These are phyloP conservation scores for Endocarpon pusillum DNA, from an alignment of 495 filamentous ascomycete species.

Conservation along the genomic window DNA sequence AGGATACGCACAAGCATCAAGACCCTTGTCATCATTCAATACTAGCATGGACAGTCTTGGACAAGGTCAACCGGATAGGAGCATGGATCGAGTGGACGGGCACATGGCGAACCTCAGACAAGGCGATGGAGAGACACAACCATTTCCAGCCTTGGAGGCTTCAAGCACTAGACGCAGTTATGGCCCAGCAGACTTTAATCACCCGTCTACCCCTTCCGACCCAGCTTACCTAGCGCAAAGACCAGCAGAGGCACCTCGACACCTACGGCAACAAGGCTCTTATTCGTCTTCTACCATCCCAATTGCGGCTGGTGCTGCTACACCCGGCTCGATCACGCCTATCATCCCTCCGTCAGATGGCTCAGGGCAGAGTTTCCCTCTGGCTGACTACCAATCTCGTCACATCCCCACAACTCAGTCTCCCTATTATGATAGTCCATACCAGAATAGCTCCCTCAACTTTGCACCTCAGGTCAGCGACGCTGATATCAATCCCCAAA, in stretches of 20 bases:
- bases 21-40: constrained; percentile 5
- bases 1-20: constrained; percentile 11
- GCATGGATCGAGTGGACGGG: too few species aligned
- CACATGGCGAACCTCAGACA: constrained; percentile 52
- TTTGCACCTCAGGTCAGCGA: constrained; percentile 32
- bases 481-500: constrained; percentile 52
- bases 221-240: not conserved
- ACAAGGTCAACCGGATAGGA: constrained; percentile 52
- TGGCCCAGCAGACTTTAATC: constrained; percentile 25
- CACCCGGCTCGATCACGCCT: constrained; percentile 22
- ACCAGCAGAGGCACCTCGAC: constrained; percentile 14
- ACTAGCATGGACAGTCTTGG: constrained; percentile 63
- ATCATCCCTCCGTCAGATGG: too few species aligned
- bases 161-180: constrained; percentile 15
- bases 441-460: constrained; percentile 42
- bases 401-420: too few species aligned
- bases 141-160: constrained; percentile 35
- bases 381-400: constrained; percentile 17
- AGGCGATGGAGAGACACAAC: constrained; percentile 57
- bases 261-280: constrained; percentile 16
- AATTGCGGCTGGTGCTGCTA: constrained; percentile 18
- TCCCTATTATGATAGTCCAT: constrained; percentile 33
- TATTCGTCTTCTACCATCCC: constrained; percentile 26
- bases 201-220: not conserved
- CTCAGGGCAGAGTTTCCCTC: constrained; percentile 15